A percentile compares a stretch with the other conserved stretches of the same genome.
Conservation (phyloP, 1,284 basidiomycete species). For the Moniliophthora roreri region DNA sequence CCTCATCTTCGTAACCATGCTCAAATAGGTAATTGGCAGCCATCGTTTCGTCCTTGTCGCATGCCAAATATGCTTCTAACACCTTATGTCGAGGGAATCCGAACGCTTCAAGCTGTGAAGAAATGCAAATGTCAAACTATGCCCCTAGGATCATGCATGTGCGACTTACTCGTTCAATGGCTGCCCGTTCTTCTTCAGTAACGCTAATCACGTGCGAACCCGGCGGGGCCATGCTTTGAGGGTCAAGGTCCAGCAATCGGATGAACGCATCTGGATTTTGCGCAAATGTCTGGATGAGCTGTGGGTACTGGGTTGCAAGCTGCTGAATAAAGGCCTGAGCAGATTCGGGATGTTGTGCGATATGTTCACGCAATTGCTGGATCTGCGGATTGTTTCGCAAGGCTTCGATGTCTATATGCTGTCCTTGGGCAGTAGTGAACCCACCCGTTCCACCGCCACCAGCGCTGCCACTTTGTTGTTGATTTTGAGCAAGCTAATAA, state of each 20-base stretch:
- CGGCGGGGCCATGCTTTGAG: constrained; percentile 50
- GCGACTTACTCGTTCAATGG: constrained; percentile 77
- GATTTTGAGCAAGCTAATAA: constrained; percentile 68
- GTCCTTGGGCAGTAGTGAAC: constrained; percentile 31
- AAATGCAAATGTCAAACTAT: constrained; percentile 12
- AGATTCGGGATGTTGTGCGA: constrained; percentile 75
- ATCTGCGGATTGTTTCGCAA: constrained; percentile 66
- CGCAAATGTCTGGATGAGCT: constrained; percentile 64
- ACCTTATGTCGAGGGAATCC: constrained; percentile 82
- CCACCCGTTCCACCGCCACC: constrained; percentile 33
- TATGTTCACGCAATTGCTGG: constrained; percentile 66
- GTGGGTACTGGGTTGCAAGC: constrained; percentile 73
- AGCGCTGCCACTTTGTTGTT: constrained; percentile 45
- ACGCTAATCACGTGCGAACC: constrained; percentile 74
- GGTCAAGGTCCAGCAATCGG: constrained; percentile 56
- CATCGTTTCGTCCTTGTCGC: constrained; percentile 94
- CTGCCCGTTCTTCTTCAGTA: constrained; percentile 82
- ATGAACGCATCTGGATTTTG: constrained; percentile 73
- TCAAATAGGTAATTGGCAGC: constrained; percentile 93
- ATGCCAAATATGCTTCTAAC: constrained; percentile 87
- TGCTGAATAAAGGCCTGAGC: constrained; percentile 85
- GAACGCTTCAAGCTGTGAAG: constrained; percentile 71
- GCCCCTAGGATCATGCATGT: constrained; percentile 1
- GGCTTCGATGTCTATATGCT: constrained; percentile 48
- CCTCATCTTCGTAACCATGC: constrained; percentile 55